Conservation (phyloP, 805 yeast species). For the Yamadazyma phyllophila region DNA sequence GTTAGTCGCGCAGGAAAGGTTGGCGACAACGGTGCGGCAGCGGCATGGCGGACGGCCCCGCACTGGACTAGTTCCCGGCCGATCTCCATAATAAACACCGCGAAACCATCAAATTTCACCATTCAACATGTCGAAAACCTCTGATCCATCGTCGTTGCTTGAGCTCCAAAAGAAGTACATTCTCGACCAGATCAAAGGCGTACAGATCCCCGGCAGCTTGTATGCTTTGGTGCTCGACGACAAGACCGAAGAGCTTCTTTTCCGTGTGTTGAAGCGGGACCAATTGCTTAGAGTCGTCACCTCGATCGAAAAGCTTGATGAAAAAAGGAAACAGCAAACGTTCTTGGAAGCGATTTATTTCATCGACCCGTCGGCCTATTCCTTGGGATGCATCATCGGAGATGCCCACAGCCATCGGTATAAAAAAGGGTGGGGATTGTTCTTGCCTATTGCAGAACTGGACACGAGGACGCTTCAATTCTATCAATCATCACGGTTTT, state of each 20-base stretch:
- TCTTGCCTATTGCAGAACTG: constrained; percentile 51
- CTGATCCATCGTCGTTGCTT: constrained; percentile 28
- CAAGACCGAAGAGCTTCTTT: constrained; percentile 47
- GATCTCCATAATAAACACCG: no score
- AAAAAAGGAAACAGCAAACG: constrained; percentile 55
- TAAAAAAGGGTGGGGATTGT: constrained; percentile 67
- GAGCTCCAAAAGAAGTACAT: constrained; percentile 30
- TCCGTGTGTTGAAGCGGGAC: constrained; percentile 46
- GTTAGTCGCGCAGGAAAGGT: background rate
- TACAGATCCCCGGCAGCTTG: constrained; percentile 29
- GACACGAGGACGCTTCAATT: constrained; percentile 14
- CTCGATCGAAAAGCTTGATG: constrained; percentile 64
- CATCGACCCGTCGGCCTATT: constrained; percentile 64
- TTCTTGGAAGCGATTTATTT: constrained; percentile 80
- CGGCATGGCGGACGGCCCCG: no score
- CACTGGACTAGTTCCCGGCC: no score
- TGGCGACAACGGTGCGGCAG: no score
- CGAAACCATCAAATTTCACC: background rate
- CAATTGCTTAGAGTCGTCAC: constrained; percentile 54
- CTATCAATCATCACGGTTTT: constrained; percentile 23
- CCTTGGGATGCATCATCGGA: constrained; percentile 71
- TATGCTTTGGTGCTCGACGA: constrained; percentile 55
- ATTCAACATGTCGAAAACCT: constrained; percentile 5
- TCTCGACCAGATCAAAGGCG: constrained; percentile 28
- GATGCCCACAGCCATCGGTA: constrained; percentile 77